Percentiles rank a stretch among this genome's conserved stretches.
Evolutionary conservation across 2,329 filamentous ascomycete species (phyloP).

Genomic region (Diaporthe destruens): DNA sequence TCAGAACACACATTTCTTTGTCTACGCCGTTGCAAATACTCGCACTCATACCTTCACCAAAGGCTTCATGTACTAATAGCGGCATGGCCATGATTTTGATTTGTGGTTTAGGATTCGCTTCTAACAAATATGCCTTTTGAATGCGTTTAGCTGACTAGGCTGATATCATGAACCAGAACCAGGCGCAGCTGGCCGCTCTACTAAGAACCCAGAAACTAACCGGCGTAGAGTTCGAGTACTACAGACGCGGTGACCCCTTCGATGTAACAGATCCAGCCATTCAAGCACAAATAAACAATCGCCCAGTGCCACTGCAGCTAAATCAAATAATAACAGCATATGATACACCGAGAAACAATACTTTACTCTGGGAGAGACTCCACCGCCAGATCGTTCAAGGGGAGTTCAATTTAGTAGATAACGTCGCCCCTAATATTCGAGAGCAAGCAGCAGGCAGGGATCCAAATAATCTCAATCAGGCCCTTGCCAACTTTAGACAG

Average conservation of each 20-base stretch:
- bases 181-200: too few species aligned
- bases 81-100: neutral
- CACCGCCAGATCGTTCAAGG: neutral
- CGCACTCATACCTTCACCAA: too few species aligned
- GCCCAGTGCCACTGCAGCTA: neutral
- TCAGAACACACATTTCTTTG: neutral
- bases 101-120: neutral
- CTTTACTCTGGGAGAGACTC: too few species aligned
- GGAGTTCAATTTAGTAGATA: too few species aligned
- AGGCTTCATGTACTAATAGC: neutral
- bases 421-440: neutral
- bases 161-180: neutral
- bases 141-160: too few species aligned
- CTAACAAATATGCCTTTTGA: too few species aligned
- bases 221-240: neutral
- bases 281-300: neutral
- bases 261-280: rapidly evolving
- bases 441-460: neutral
- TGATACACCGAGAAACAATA: neutral
- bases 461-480: neutral
- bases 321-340: too few species aligned
- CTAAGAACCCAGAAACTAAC: too few species aligned
- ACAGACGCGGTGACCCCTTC: neutral
- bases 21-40: neutral
- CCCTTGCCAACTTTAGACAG: neutral